phyloP scores from a whole-genome alignment of 148 eudicot genomes.

The Nepenthes gracilis region DNA sequence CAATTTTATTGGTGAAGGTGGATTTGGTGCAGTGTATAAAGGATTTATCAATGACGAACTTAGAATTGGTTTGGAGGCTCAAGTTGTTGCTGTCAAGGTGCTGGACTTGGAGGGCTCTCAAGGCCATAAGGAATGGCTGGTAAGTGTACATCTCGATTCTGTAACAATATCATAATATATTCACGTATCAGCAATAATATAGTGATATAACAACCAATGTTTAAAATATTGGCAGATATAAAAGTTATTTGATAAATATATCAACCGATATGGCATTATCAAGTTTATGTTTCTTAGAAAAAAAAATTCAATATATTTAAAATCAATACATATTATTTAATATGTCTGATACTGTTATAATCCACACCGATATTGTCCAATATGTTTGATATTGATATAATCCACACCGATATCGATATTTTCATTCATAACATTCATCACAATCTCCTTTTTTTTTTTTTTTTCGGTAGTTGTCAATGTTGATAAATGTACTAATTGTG shows the following conservation, averaged over 20 bases:
- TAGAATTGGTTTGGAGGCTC: slow-evolving; percentile 57
- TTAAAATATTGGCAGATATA: too few species aligned
- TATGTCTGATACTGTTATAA: not conserved
- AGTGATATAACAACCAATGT: too few species aligned
- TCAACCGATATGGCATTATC: too few species aligned
- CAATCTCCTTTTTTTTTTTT: not conserved
- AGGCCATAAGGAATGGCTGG: slow-evolving; percentile 93
- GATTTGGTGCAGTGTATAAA: slow-evolving; percentile 86
- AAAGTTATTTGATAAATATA: too few species aligned
- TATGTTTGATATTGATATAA: not conserved
- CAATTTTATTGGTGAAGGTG: slow-evolving; percentile 84
- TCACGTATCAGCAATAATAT: too few species aligned
- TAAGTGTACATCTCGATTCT: slow-evolving; percentile 12
- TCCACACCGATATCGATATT: not conserved
- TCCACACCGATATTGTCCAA: not conserved
- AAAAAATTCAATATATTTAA: not conserved
- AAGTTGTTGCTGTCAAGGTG: slow-evolving; percentile 75
- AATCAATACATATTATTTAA: not conserved
- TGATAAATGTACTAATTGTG: not conserved
- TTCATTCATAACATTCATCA: too few species aligned
- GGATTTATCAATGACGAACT: slow-evolving; percentile 63
- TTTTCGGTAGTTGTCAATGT: too few species aligned
- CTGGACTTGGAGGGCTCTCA: slow-evolving; percentile 76
- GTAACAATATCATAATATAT: too few species aligned
- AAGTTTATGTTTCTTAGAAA: not conserved